phyloP scores from a whole-genome alignment of 1,284 basidiomycete species.

The Entoloma clypeatum region DNA sequence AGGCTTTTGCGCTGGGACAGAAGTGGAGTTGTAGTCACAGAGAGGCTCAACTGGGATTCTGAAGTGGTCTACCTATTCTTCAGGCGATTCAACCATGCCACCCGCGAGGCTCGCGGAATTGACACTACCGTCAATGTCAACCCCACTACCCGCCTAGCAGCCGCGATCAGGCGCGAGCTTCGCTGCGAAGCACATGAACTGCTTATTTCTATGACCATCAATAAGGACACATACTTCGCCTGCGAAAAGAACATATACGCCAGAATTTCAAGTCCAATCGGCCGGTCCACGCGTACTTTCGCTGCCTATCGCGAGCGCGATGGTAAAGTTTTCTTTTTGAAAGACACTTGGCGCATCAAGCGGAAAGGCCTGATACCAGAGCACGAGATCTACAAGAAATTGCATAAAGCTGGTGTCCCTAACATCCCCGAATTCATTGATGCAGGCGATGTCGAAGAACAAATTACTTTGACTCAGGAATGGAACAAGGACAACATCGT shows the following conservation, averaged over 20 bases:
- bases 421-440: slow-evolving; percentile 3
- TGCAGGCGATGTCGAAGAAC: not conserved
- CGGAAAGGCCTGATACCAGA: slow-evolving; percentile 2
- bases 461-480: not conserved
- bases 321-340: slow-evolving; percentile 7
- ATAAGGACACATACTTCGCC: too few relatives aligned
- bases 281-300: too few relatives aligned
- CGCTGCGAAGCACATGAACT: too few relatives aligned
- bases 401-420: not conserved
- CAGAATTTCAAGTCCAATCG: too few relatives aligned
- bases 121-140: slow-evolving; percentile 5
- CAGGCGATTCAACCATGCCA: not conserved
- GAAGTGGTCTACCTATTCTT: not conserved
- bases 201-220: too few relatives aligned
- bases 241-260: too few relatives aligned
- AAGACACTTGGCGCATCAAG: slow-evolving; percentile 13
- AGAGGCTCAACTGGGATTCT: not conserved
- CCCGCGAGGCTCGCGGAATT: not conserved
- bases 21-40: slow-evolving; percentile 5
- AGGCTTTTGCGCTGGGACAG: slow-evolving; percentile 9
- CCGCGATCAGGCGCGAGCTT: too few relatives aligned
- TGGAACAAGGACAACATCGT: not conserved
- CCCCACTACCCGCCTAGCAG: too few relatives aligned
- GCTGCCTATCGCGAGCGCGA: too few relatives aligned
- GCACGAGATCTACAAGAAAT: slow-evolving; percentile 10